Evolutionary conservation across 169 alveolate genomes (phyloP).

Genomic region (Perkinsus marinus): DNA sequence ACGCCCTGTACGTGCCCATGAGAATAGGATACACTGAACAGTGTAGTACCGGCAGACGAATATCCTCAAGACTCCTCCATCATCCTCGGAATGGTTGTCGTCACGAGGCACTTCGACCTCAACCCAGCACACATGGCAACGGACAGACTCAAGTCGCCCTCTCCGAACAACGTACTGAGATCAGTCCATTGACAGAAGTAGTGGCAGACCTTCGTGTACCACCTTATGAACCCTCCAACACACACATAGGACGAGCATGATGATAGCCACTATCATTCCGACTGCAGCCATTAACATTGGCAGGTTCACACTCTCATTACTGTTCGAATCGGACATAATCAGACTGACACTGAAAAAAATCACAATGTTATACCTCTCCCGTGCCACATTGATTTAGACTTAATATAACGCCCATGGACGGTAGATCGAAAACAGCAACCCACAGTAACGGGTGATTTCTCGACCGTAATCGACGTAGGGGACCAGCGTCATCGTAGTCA

Average conservation of each 20-base stretch:
- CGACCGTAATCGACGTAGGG: background rate
- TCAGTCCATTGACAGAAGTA: too few species aligned
- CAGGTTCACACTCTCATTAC: background rate
- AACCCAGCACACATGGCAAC: background rate
- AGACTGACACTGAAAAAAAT: too few species aligned
- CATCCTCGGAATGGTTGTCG: background rate
- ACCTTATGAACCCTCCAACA: background rate
- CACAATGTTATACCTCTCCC: background rate
- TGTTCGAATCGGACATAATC: background rate
- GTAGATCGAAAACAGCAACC: background rate
- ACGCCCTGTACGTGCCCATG: background rate
- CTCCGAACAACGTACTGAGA: background rate
- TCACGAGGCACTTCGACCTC: background rate
- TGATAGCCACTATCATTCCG: background rate
- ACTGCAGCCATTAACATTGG: background rate
- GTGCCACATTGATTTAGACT: background rate
- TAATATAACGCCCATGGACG: background rate
- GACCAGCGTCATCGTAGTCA: background rate
- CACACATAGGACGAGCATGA: background rate
- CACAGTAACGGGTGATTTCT: background rate
- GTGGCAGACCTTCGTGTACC: too few species aligned
- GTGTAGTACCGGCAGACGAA: background rate
- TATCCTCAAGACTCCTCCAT: background rate
- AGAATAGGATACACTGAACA: background rate
- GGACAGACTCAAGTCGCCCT: background rate